Evolutionary conservation across 441 rosid species (phyloP).

Genomic region (Viola pubescens): DNA sequence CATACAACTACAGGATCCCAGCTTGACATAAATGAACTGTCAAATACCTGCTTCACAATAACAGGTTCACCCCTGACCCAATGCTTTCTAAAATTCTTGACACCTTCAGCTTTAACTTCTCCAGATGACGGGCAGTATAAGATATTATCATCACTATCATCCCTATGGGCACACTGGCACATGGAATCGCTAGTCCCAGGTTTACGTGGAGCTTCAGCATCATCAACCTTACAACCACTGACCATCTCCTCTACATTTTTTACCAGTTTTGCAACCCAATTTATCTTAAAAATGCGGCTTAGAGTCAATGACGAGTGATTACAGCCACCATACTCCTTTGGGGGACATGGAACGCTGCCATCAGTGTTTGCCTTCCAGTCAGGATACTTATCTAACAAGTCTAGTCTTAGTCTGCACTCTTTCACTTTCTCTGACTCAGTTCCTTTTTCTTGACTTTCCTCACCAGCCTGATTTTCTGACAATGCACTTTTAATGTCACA

Average conservation of each 20-base stretch:
- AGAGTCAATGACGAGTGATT: conserved; percentile 56
- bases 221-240: conserved; percentile 61
- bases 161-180: conserved; percentile 43
- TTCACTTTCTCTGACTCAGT: conserved; percentile 18
- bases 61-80: conserved; percentile 75
- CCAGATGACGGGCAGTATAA: conserved; percentile 58
- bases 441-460: conserved; percentile 27
- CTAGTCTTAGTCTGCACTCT: conserved; percentile 30
- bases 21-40: conserved; percentile 43
- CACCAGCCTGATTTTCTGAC: conserved; percentile 25
- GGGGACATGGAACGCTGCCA: conserved; percentile 88
- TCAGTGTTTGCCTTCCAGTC: conserved; percentile 77
- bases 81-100: conserved; percentile 58
- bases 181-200: conserved; percentile 30
- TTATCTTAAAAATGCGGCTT: conserved; percentile 87
- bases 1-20: conserved; percentile 79
- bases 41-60: conserved; percentile 57
- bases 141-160: conserved; percentile 47
- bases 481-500: conserved; percentile 21
- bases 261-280: conserved; percentile 94
- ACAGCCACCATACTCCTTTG: conserved; percentile 78
- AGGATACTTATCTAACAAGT: conserved; percentile 50
- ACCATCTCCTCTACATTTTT: conserved; percentile 95
- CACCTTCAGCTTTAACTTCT: conserved; percentile 46
- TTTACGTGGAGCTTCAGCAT: conserved; percentile 22